Percentiles rank a stretch among this genome's conserved stretches.
Evolutionary conservation across 306 rosid genomes (phyloP).

Genomic region (Gillenia trifoliata): DNA sequence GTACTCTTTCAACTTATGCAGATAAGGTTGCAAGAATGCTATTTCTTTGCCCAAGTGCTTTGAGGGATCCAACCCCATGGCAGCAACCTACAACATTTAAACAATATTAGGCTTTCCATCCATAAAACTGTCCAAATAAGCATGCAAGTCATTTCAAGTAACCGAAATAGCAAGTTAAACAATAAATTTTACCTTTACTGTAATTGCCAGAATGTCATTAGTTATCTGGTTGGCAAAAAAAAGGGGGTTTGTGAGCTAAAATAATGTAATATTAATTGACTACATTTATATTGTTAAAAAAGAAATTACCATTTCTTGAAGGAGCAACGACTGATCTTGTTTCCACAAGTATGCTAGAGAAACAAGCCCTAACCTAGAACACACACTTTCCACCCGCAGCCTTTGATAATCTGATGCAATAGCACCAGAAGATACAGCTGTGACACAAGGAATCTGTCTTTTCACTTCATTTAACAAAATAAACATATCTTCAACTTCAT

Average conservation of each 20-base stretch:
- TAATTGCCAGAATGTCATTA: conserved; percentile 73
- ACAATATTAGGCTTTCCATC: conserved; percentile 21
- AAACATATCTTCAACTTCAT: conserved; percentile 95
- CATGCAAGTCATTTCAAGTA: not conserved
- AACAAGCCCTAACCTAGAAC: conserved; percentile 99
- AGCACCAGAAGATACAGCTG: conserved; percentile 93
- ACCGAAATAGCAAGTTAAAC: not conserved
- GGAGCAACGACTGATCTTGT: conserved; percentile 91
- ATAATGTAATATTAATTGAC: not conserved
- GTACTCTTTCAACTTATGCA: conserved; percentile 85
- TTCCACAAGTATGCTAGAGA: conserved; percentile 96
- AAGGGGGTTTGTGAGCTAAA: conserved; percentile 1
- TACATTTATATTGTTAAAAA: conserved; percentile 12
- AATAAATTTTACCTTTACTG: conserved; percentile 67
- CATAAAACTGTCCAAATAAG: conserved; percentile 15
- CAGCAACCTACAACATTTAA: conserved; percentile 72
- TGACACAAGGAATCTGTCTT: conserved; percentile 71
- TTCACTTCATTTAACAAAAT: conserved; percentile 79
- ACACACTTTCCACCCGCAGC: conserved; percentile 93
- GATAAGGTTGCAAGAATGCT: conserved; percentile 57
- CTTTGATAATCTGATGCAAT: conserved; percentile 98
- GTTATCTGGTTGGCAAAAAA: conserved; percentile 46
- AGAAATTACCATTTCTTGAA: conserved; percentile 84
- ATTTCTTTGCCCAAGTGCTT: conserved; percentile 94
- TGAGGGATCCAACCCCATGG: conserved; percentile 88